Conservation (phyloP, 2,329 filamentous ascomycete species). For the Plenodomus biglobosus region DNA sequence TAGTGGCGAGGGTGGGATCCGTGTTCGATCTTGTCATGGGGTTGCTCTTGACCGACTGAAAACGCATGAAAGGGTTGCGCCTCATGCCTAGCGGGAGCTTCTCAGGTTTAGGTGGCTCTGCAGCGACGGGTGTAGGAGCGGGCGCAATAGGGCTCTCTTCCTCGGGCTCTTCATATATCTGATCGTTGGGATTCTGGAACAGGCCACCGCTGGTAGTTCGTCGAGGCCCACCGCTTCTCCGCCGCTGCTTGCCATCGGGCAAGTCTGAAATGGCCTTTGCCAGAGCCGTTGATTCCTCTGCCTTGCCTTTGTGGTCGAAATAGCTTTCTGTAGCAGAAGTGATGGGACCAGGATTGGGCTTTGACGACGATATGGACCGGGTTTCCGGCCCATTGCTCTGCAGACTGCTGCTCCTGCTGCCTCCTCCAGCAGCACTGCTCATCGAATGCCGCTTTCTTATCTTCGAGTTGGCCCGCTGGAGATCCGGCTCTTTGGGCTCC, state of each 20-base stretch:
- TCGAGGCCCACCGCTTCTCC: slow-evolving; percentile 66
- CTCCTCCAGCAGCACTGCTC: slow-evolving; percentile 35
- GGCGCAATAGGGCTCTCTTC: slow-evolving; percentile 39
- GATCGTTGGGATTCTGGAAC: slow-evolving; percentile 70
- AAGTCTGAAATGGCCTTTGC: slow-evolving; percentile 35
- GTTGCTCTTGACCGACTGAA: slow-evolving; percentile 56
- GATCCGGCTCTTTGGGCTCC: slow-evolving; percentile 33
- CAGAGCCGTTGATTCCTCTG: slow-evolving; percentile 37
- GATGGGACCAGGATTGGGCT: slow-evolving; percentile 6
- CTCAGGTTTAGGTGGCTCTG: slow-evolving; percentile 34
- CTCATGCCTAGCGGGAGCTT: slow-evolving; percentile 56
- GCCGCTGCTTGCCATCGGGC: slow-evolving; percentile 40
- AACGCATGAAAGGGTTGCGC: slow-evolving; percentile 66
- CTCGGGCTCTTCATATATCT: slow-evolving; percentile 88
- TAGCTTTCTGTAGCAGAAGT: slow-evolving; percentile 25
- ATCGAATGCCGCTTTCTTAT: slow-evolving; percentile 42
- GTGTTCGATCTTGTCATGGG: slow-evolving; percentile 48
- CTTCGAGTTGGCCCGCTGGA: slow-evolving; percentile 39
- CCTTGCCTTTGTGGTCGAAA: slow-evolving; percentile 18
- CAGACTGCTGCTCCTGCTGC: slow-evolving; percentile 43
- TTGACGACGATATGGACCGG: slow-evolving; percentile 27
- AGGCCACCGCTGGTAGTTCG: slow-evolving; percentile 70
- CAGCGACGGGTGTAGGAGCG: slow-evolving; percentile 30
- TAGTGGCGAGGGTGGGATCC: slow-evolving; percentile 50
- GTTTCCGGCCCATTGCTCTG: slow-evolving; percentile 42